Conservation (phyloP, 331 rosid genomes). For the Ulmus americana region DNA sequence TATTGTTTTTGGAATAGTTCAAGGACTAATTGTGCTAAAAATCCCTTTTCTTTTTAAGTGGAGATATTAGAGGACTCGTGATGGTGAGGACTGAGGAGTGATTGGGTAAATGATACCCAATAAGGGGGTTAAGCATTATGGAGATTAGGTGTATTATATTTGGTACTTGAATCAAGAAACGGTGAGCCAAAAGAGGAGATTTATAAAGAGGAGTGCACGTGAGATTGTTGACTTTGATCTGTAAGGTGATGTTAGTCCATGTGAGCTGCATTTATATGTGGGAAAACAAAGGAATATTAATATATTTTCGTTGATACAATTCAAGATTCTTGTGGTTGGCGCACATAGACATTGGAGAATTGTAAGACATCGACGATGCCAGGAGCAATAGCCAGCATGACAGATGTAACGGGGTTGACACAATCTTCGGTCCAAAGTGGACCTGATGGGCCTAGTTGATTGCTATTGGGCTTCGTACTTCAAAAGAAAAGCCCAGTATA, state of each 20-base stretch:
- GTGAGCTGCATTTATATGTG: slow-evolving; percentile 12
- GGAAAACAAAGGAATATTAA: too few relatives aligned
- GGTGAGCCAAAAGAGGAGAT: not conserved
- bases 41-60: too few relatives aligned
- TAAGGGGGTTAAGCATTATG: not conserved
- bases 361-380: not conserved
- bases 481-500: too few relatives aligned
- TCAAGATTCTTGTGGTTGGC: too few relatives aligned
- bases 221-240: slow-evolving; percentile 7
- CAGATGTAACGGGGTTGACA: not conserved
- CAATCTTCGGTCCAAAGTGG: not conserved
- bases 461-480: too few relatives aligned
- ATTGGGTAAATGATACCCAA: too few relatives aligned
- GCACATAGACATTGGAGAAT: not conserved
- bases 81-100: too few relatives aligned
- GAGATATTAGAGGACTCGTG: too few relatives aligned
- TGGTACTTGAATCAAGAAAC: not conserved
- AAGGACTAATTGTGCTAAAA: too few relatives aligned
- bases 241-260: not conserved
- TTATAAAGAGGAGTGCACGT: not conserved
- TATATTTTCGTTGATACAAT: too few relatives aligned
- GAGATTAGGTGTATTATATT: not conserved
- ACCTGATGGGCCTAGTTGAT: too few relatives aligned
- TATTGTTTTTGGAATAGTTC: too few relatives aligned
- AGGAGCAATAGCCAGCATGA: not conserved